These are phyloP conservation scores for Daldinia grandis DNA, from an alignment of 495 filamentous ascomycete species.

Conservation along the genomic window DNA sequence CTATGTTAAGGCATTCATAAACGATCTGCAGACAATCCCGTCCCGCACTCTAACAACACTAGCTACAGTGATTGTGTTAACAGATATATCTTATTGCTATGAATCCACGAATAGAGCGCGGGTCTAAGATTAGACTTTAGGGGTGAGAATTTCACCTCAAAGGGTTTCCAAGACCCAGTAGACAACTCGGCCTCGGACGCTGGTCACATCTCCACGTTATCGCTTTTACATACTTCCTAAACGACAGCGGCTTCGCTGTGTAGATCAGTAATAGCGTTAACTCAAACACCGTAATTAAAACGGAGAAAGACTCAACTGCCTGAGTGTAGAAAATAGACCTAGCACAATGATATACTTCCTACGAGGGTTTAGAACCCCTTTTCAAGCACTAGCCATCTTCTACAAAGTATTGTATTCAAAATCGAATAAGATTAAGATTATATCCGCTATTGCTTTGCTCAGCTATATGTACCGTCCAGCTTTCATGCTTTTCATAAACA, in stretches of 20 bases:
- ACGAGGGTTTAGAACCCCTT: neutral
- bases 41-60: neutral
- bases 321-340: neutral
- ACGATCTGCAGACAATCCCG: neutral
- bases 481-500: neutral
- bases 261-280: conserved; percentile 2
- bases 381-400: neutral
- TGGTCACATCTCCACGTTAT: neutral
- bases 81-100: neutral
- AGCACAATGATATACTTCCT: neutral
- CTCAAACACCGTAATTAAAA: neutral
- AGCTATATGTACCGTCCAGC: neutral
- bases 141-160: neutral
- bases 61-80: neutral
- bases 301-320: neutral
- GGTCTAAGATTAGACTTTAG: neutral
- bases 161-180: neutral
- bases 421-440: conserved; percentile 13
- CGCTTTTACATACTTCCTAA: neutral
- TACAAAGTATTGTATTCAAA: neutral
- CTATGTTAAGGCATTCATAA: neutral
- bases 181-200: neutral
- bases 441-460: neutral
- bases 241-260: neutral
- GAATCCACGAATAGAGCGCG: neutral